Evolutionary conservation across 345 rosid species (phyloP), one percentile per base, ranked within the genome.

Genomic region (Bruguiera parviflora): DNA sequence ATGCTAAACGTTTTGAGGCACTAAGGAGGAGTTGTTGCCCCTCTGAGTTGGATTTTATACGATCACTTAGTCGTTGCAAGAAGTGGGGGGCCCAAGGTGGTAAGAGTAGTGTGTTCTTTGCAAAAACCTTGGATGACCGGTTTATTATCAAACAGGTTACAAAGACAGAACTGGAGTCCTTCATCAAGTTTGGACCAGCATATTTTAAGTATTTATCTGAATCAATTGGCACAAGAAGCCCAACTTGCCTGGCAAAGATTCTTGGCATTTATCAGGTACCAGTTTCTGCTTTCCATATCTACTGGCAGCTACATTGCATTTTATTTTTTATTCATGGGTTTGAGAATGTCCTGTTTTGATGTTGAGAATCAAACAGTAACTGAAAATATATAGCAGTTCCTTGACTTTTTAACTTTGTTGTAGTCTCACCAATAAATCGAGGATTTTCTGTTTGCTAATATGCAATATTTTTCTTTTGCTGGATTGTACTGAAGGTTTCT

Each of bases 11-110:
- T 67, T 94, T 91, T 73, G 96, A 91, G 82, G 89, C 93, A 28
- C 77, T 94, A 35, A 86, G 97, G 77, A 78, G 79, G 77, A 87
- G 81, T 56, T 89, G 96, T 71, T 82, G 94, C 77, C 89, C 96
- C 53, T 89, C 95, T 21, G 97, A 94, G 76, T 78, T 85, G 61
- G 97, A 94, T 78, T 91, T 64, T 55, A 75, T 91, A 69, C 84
- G 93, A 85, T 94, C 97, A 69, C 89, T 94, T 61, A 91, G 97
- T 81, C 93, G 93, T 69, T 94, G 97, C 81, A 94, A 85, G 84
- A 94, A 94, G 73, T 91, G 97, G 98, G 91, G 96, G 46, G 97
- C 98, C 53, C 93, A 91, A 73, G 98, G 98, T 70, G 98, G 98
- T 59, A 94, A 94, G 84, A 94, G 98, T 83, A 94, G 89, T 57